These are phyloP conservation scores for Moelleriella libera DNA, from an alignment of 2,329 filamentous ascomycete species.

Conservation along the genomic window DNA sequence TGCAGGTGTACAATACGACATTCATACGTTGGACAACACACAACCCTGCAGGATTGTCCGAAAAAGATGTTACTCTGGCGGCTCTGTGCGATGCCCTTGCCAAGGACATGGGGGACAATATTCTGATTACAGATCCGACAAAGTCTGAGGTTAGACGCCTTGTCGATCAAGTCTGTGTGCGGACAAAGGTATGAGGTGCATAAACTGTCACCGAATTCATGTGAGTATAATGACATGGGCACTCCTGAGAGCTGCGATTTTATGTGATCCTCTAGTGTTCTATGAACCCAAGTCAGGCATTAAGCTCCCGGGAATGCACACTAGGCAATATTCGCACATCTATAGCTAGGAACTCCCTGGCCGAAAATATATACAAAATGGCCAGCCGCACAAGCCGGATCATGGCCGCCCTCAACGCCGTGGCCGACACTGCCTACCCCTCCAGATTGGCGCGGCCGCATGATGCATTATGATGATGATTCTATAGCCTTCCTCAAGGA, in stretches of 20 bases:
- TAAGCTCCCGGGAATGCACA: too few species aligned
- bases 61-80: constrained; percentile 49
- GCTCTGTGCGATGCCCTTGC: constrained; percentile 46
- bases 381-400: constrained; percentile 11
- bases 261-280: too few species aligned
- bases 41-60: constrained; percentile 48
- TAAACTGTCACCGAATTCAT: too few species aligned
- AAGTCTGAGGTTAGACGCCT: constrained; percentile 26
- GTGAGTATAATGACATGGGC: too few species aligned
- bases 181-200: constrained; percentile 39
- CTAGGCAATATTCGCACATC: too few species aligned
- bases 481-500: constrained; percentile 2
- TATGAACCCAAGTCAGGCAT: too few species aligned
- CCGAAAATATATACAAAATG: constrained; percentile 20
- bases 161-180: constrained; percentile 28
- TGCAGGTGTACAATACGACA: constrained; percentile 53
- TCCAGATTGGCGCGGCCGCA: constrained; percentile 8
- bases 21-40: constrained; percentile 66
- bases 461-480: constrained; percentile 2
- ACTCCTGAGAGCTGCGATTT: too few species aligned
- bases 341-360: constrained; percentile 6
- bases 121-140: constrained; percentile 16
- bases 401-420: constrained; percentile 13
- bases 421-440: constrained; percentile 12
- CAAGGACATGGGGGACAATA: constrained; percentile 37